Conservation (phyloP, 352 stramenopile species). For the Globisporangium acanthophoron region DNA sequence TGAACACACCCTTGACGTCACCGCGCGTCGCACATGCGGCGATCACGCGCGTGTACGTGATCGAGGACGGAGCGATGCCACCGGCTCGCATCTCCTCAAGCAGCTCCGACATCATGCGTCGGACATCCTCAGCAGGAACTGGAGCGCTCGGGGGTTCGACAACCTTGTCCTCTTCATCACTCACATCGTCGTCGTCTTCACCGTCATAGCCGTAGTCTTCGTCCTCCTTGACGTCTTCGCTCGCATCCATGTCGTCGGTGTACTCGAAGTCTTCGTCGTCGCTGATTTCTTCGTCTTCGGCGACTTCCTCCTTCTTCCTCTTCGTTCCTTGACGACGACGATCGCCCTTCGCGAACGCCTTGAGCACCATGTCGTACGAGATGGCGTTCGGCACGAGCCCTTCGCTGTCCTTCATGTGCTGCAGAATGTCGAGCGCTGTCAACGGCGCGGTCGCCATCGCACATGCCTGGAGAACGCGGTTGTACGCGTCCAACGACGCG, state of each 20-base stretch:
- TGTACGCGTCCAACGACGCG: conserved; percentile 39
- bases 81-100: conserved; percentile 29
- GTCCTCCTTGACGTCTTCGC: conserved; percentile 12
- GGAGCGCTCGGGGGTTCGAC: background rate
- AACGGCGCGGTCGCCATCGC: conserved; percentile 27
- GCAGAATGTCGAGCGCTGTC: conserved; percentile 35
- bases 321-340: conserved; percentile 6
- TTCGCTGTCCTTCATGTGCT: conserved; percentile 26
- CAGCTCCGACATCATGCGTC: conserved; percentile 14
- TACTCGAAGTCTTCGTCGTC: conserved; percentile 17
- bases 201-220: conserved; percentile 1
- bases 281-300: conserved; percentile 15
- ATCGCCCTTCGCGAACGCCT: conserved; percentile 33
- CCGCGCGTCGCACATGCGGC: conserved; percentile 34
- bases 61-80: conserved; percentile 7
- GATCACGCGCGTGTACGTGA: conserved; percentile 29
- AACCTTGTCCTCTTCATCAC: conserved; percentile 1
- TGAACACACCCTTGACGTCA: conserved; percentile 30
- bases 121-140: conserved; percentile 1
- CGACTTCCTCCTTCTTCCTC: conserved; percentile 13
- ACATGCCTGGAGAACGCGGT: conserved; percentile 55
- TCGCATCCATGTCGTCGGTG: conserved; percentile 13
- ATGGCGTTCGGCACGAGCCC: conserved; percentile 27
- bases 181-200: background rate
- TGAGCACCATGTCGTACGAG: conserved; percentile 57